Base-by-base conservation (phyloP, 768 basidiomycete genomes). In the Termitomyces heimii region DNA sequence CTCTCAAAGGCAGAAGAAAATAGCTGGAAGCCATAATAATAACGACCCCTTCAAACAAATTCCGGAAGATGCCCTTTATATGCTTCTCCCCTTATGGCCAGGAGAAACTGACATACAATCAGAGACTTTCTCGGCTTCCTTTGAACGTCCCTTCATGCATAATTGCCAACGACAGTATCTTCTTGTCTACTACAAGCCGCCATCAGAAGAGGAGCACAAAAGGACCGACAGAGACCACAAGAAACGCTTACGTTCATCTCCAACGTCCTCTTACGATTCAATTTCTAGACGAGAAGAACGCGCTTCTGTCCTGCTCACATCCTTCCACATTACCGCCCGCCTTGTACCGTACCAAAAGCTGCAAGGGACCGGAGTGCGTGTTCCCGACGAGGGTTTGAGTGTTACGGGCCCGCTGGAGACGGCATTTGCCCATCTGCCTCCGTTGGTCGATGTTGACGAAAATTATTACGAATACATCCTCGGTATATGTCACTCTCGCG, bases 61-160 rank as follows among this genome's bases (percentile, higher is more conserved):
- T 37, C 86, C 86, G 0, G 70, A 79, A 5, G 88, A 92, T 14
- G 82, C 82, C 24, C 73, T 92, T 52, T 90, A 86, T 67, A 92
- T 93, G 91, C 78, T 92, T 26, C 75, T 93, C 18, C 91, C 91
- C 16, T 75, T 93, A n/a, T 93, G 90, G 89, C 83, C 86, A 9
- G 81, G 85, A 18, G 86, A 88, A 62, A 88, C 82, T 1, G 88
- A 89, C 67, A 65, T 79, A 0, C 63, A 66, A 32, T 71, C 74
- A 45, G 60, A 66, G 47, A 57, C 58, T 56, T 66, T 66, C 62
- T 62, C 49, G 22, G 37, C 55, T 10, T 71, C 68, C 20, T 73
- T 65, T 57, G 45, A 67, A 4, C 63, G 71, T 32, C 74, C 79
- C 13, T 45, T 67, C 28, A 71, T 82, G 37, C 76, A 80, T 1